Base-by-base conservation (phyloP, 75 land plant species). In the Larix kaempferi region DNA sequence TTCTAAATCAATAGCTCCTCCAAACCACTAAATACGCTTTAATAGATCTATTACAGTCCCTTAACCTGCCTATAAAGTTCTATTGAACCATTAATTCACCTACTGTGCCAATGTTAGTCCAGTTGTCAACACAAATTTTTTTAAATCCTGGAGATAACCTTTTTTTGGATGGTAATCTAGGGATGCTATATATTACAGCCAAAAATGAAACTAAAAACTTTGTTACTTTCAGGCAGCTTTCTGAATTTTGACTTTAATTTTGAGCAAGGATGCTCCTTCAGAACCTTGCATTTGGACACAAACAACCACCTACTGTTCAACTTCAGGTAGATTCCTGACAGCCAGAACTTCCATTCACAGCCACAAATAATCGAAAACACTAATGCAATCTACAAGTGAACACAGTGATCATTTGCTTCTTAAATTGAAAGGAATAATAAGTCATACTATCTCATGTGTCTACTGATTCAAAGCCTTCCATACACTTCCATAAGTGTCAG, bases 401-500 rank as follows among this genome's bases (percentile, higher is more conserved):
- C 33, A 29, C 33, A 25, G 0, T 73, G 10, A 49, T 72, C 23
- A 22, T 49, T 73, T 49, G 37, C 19, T 44, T 59, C 71, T 76
- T 58, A 55, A 55, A 58, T 3, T 58, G n/a, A 23, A 25, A 11
- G 25, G 54, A 33, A 57, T 29, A 29, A 29, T 29, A 29, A 29
- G 33, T 29, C 95, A 81, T 84, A 94, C 95, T 85, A 85, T 85
- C 52, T 94, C 95, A 67, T 78, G 76, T 19, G 87, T 85, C 59
- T 78, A 71, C 0, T 61, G 59, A 80, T 89, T 79, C 6, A 90
- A 23, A 65, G 95, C 95, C 74, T 86, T 90, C 79, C 79, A 92
- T 17, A 94, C 98, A 83, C 59, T 84, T 52, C 98, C 98, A 78
- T 88, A 94, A 62, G 95, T 88, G 57, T 95, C 98, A 90, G 92